These are phyloP conservation scores for Trichopus zeylanicus DNA, from an alignment of 116 monocot species.

Conservation along the genomic window DNA sequence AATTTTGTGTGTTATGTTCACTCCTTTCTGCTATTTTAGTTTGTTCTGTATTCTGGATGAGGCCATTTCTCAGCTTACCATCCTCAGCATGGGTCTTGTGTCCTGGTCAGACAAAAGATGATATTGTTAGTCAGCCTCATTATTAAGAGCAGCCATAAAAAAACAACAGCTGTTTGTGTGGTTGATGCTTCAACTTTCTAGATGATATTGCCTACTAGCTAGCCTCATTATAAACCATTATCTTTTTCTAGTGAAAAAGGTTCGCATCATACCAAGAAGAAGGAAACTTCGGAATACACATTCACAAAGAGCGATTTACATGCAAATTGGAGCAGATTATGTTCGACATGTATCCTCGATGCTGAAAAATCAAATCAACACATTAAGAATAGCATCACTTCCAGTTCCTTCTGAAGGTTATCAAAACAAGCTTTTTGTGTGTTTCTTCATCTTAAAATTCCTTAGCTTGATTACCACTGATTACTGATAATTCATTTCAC, in stretches of 20 bases:
- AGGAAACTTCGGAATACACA: slow-evolving; percentile 39
- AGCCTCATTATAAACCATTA: too few species aligned
- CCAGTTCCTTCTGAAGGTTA: slow-evolving; percentile 56
- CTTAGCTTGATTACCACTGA: neutral
- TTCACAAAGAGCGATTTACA: slow-evolving; percentile 51
- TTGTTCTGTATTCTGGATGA: too few species aligned
- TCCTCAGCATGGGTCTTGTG: neutral
- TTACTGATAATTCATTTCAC: slow-evolving; percentile 5
- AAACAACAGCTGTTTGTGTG: too few species aligned
- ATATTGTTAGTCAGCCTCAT: too few species aligned
- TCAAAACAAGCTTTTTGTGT: too few species aligned
- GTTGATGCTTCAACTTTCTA: too few species aligned
- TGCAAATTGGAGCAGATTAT: slow-evolving; percentile 61
- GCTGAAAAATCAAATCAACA: slow-evolving; percentile 59
- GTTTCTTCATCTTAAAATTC: neutral
- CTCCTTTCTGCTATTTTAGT: too few species aligned
- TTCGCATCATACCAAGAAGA: slow-evolving; percentile 44
- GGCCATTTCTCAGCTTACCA: too few species aligned
- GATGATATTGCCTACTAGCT: too few species aligned
- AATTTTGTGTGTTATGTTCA: too few species aligned
- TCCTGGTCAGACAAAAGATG: too few species aligned
- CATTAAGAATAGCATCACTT: slow-evolving; percentile 48
- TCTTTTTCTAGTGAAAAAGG: slow-evolving; percentile 59
- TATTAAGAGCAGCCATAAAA: too few species aligned
- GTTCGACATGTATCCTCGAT: slow-evolving; percentile 48